These are phyloP conservation scores for Marsdenia floribunda DNA, from an alignment of 257 asterid species.

Conservation along the genomic window DNA sequence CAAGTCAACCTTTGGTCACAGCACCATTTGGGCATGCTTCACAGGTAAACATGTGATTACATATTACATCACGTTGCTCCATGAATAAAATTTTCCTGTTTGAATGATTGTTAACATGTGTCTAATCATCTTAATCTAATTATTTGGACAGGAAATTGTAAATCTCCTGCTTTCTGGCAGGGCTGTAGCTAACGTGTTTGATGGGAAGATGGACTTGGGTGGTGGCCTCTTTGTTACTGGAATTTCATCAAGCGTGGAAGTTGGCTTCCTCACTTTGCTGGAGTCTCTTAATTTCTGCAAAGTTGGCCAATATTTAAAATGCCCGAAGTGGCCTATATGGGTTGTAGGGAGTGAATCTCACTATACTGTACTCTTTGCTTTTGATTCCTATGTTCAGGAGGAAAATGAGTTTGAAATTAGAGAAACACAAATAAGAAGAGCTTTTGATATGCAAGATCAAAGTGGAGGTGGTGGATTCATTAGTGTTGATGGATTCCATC, in stretches of 20 bases:
- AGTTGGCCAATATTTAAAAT: constrained; percentile 80
- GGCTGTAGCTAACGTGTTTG: constrained; percentile 86
- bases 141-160: constrained; percentile 72
- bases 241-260: constrained; percentile 74
- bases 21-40: constrained; percentile 99
- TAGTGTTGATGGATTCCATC: constrained; percentile 81
- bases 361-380: constrained; percentile 86
- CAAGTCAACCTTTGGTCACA: constrained; percentile 88
- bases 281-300: constrained; percentile 91
- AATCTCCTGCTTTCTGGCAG: constrained; percentile 87
- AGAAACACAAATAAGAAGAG: constrained; percentile 75
- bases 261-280: constrained; percentile 87
- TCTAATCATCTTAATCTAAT: constrained; percentile 2
- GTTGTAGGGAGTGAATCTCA: constrained; percentile 98
- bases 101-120: neutral
- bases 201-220: constrained; percentile 88
- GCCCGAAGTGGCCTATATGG: constrained; percentile 99
- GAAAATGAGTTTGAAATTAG: constrained; percentile 80
- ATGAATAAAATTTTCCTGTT: neutral
- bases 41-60: constrained; percentile 52
- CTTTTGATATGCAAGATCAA: constrained; percentile 89
- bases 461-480: constrained; percentile 99
- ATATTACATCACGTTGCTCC: constrained; percentile 4
- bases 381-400: constrained; percentile 76
- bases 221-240: constrained; percentile 96